Base-by-base conservation (phyloP, 208 protist species). In the Trypanosomatidae sp. region DNA sequence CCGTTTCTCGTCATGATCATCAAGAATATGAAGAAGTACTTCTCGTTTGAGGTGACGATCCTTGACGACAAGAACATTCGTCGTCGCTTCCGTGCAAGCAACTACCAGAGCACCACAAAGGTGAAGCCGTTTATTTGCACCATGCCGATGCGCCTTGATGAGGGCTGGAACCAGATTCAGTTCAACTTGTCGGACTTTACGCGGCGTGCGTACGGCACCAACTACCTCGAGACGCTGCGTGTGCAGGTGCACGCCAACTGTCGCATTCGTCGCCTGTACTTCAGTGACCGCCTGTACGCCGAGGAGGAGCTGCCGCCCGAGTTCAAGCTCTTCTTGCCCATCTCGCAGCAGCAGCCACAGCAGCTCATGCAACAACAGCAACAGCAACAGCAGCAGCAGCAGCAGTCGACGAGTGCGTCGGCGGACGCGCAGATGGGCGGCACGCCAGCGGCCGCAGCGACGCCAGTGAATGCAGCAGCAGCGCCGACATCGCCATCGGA, bases 131-230 rank as follows among this genome's bases (percentile, higher is more conserved):
- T 98, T 64, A 99, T 99, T 48, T 99, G 97, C 76, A 99, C 97
- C 8, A 98, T 99, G 94, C 98, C 98, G 6, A 97, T 99, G 94
- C 77, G 95, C 6, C 77, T 99, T 0, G 97, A 99, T 47, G 96
- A 98, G 64, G 97, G 97, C 5, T 99, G 97, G 97, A 99, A 99
- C 49, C 97, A 99, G 54, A 99, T 99, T 48, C 96, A 99, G 73
- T 98, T 99, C 67, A 99, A 99, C 74, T 78, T 99, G 13, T 84
- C 83, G n/a, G 97, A 99, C 61, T 99, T 99, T 61, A 99, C 97
- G 10, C 79, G 94, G 5, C 80, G 88, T 27, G 98, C 97, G n/a
- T 99, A 99, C 65, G 96, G 97, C 41, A 99, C 97, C 3, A 98
- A 98, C 60, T 99, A 99, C 71, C 75, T 99, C 37, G 98, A 99